Evolutionary conservation across 768 basidiomycete genomes (phyloP).

Genomic region (Lactarius hatsudake): DNA sequence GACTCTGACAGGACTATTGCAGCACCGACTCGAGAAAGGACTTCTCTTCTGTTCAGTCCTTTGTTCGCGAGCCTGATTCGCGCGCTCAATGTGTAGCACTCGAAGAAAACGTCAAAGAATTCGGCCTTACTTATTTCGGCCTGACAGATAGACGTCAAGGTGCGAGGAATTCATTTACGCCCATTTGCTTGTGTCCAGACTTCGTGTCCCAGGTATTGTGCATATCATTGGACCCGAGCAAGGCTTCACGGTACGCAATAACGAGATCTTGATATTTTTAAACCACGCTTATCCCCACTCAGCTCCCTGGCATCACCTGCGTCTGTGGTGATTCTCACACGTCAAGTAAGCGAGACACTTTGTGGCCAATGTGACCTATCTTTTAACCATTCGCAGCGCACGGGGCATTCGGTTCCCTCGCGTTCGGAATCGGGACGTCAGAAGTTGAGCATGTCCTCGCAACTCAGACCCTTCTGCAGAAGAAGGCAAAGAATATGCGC

Average conservation of each 20-base stretch:
- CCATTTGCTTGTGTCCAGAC: constrained; percentile 4
- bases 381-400: constrained; percentile 41
- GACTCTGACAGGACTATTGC: constrained; percentile 1
- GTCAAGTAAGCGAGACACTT: constrained; percentile 42
- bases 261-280: neutral
- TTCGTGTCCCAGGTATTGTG: constrained; percentile 40
- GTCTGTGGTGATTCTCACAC: constrained; percentile 69
- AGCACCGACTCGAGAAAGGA: constrained; percentile 52
- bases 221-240: constrained; percentile 68
- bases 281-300: neutral
- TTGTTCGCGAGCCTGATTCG: constrained; percentile 58
- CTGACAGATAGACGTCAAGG: constrained; percentile 66
- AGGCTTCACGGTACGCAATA: constrained; percentile 50
- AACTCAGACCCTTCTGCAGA: constrained; percentile 60
- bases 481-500: constrained; percentile 65
- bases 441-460: constrained; percentile 71
- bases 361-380: neutral
- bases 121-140: constrained; percentile 64
- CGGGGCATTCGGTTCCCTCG: constrained; percentile 65
- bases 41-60: constrained; percentile 46
- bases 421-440: constrained; percentile 66
- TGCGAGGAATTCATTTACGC: constrained; percentile 28
- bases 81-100: constrained; percentile 56
- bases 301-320: constrained; percentile 47
- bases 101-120: constrained; percentile 64